Conservation (phyloP, 768 basidiomycete genomes). For the Naganishia vishniacii region DNA sequence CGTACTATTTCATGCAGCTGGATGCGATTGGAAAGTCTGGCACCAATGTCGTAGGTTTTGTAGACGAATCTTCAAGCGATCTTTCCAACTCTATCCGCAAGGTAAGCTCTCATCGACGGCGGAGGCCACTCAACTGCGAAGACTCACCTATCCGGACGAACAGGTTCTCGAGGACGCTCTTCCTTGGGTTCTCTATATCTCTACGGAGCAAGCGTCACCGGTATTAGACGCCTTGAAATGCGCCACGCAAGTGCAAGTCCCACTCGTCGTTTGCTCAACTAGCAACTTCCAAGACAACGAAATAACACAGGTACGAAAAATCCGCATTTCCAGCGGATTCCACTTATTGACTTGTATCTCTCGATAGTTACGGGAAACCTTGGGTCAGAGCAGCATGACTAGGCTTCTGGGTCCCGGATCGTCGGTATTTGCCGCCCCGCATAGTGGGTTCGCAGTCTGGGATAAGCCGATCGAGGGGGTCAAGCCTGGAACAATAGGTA, state of each 20-base stretch:
- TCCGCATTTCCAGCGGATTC: background rate
- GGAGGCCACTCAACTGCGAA: too few relatives aligned
- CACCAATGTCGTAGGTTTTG: slow-evolving; percentile 4
- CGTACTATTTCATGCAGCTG: background rate
- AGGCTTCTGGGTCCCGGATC: slow-evolving; percentile 14
- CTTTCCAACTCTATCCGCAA: slow-evolving; percentile 7
- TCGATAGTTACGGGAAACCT: background rate
- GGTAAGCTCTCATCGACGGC: too few relatives aligned
- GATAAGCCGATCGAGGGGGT: slow-evolving; percentile 1
- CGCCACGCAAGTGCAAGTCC: slow-evolving; percentile 5
- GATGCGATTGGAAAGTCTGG: slow-evolving; percentile 10
- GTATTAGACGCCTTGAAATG: slow-evolving; percentile 8
- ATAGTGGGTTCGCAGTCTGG: slow-evolving; percentile 12
- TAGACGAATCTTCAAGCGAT: slow-evolving; percentile 12
- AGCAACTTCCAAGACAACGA: background rate
- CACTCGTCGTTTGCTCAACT: slow-evolving; percentile 13
- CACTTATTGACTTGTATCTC: background rate
- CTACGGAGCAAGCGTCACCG: background rate
- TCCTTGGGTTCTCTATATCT: slow-evolving; percentile 7
- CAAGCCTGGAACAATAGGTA: slow-evolving; percentile 13
- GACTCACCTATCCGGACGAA: too few relatives aligned
- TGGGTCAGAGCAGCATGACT: slow-evolving; percentile 5
- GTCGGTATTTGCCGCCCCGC: slow-evolving; percentile 9
- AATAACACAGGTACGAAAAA: background rate
- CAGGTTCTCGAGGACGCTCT: slow-evolving; percentile 9